These are phyloP conservation scores for Puccinia hordei DNA, from an alignment of 1,284 basidiomycete species.

Conservation along the genomic window DNA sequence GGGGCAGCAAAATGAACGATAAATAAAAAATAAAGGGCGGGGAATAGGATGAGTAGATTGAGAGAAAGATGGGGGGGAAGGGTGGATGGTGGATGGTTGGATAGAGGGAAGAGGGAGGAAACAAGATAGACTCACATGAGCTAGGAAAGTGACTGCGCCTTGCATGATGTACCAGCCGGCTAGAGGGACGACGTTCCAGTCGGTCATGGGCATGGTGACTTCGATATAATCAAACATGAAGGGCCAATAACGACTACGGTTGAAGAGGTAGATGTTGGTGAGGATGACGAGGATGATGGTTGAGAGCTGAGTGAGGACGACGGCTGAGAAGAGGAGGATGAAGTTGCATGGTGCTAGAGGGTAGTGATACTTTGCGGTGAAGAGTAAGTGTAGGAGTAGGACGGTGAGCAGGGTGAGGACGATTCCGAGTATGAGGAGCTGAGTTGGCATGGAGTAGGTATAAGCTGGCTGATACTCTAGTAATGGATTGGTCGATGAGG, in stretches of 20 bases:
- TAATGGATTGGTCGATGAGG: slow-evolving; percentile 51
- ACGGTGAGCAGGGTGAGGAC: slow-evolving; percentile 81
- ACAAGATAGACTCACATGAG: slow-evolving; percentile 52
- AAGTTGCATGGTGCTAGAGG: slow-evolving; percentile 90
- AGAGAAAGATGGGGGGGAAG: neutral
- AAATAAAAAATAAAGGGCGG: neutral
- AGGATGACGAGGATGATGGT: slow-evolving; percentile 76
- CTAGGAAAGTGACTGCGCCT: slow-evolving; percentile 35
- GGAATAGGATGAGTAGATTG: neutral
- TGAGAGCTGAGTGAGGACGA: slow-evolving; percentile 74
- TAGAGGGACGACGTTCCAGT: slow-evolving; percentile 71
- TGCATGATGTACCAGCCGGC: slow-evolving; percentile 71
- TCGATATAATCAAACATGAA: slow-evolving; percentile 88
- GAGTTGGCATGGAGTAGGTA: slow-evolving; percentile 83
- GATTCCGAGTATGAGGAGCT: slow-evolving; percentile 83
- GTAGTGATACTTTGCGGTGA: slow-evolving; percentile 95
- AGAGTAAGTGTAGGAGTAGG: slow-evolving; percentile 87
- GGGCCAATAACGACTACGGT: slow-evolving; percentile 77
- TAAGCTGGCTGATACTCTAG: slow-evolving; percentile 57
- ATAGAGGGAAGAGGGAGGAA: neutral
- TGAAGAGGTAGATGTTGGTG: slow-evolving; percentile 67
- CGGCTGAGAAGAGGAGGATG: slow-evolving; percentile 79
- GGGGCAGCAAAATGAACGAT: neutral
- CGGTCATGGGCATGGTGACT: slow-evolving; percentile 69
- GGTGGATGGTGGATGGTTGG: neutral